These are phyloP conservation scores for Diaporthe caulivora DNA, from an alignment of 2,329 filamentous ascomycete genomes.

Conservation along the genomic window DNA sequence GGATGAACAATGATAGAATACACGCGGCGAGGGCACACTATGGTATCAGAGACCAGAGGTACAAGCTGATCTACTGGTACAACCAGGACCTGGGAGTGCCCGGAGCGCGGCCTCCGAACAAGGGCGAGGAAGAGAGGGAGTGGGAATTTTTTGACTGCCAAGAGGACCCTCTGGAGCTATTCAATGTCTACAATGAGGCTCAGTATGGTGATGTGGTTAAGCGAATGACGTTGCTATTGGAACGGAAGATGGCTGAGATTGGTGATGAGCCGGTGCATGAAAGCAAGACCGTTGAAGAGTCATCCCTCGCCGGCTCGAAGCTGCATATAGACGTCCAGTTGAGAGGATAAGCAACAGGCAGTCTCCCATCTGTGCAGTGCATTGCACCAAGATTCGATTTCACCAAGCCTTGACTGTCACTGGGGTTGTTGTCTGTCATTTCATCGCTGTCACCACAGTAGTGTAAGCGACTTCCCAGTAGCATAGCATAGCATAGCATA, in stretches of 20 bases:
- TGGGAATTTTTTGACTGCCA: conserved; percentile 68
- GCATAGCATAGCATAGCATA: too few species aligned
- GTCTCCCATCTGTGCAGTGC: neutral
- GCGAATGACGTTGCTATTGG: conserved; percentile 56
- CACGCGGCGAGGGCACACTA: conserved; percentile 66
- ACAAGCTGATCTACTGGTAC: conserved; percentile 70
- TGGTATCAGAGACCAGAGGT: conserved; percentile 62
- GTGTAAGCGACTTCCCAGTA: too few species aligned
- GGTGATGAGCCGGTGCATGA: conserved; percentile 58
- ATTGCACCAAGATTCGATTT: too few species aligned
- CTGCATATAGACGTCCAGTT: neutral
- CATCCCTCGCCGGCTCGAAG: conserved; percentile 6
- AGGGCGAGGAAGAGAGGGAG: conserved; percentile 55
- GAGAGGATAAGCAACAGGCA: neutral
- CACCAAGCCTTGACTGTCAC: neutral
- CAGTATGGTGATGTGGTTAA: conserved; percentile 53
- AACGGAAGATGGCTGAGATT: conserved; percentile 65
- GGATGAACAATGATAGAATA: conserved; percentile 66
- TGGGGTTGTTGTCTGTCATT: too few species aligned
- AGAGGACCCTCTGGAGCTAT: conserved; percentile 62
- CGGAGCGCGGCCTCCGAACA: conserved; percentile 55
- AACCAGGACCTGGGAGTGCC: conserved; percentile 60
- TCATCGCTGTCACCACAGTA: too few species aligned
- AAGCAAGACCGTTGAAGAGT: conserved; percentile 18
- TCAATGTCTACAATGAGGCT: conserved; percentile 57